These are phyloP conservation scores for Arthrobotrys megalospora DNA, from an alignment of 2,329 filamentous ascomycete species.

Conservation along the genomic window DNA sequence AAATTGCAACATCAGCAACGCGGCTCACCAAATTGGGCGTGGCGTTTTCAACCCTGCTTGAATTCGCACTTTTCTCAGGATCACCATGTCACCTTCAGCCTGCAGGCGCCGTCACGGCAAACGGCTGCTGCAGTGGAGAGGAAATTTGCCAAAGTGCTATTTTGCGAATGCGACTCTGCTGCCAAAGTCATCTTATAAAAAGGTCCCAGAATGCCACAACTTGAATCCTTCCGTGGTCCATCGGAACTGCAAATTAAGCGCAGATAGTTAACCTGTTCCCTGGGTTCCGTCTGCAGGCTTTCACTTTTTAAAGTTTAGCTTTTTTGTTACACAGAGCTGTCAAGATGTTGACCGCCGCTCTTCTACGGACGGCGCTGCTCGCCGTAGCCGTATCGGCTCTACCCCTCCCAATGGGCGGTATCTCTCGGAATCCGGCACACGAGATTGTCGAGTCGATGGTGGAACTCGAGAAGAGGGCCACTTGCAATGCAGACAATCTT, in stretches of 20 bases:
- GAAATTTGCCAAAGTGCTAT: neutral
- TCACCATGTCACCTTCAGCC: constrained; percentile 11
- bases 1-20: constrained; percentile 42
- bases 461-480: constrained; percentile 20
- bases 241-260: constrained; percentile 1
- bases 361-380: constrained; percentile 27
- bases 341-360: constrained; percentile 23
- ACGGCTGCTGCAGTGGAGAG: constrained; percentile 9
- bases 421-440: constrained; percentile 28
- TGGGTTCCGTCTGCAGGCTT: constrained; percentile 1
- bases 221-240: neutral
- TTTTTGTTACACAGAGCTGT: constrained; percentile 22
- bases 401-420: constrained; percentile 17
- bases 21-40: constrained; percentile 9
- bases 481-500: constrained; percentile 28
- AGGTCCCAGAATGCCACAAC: neutral
- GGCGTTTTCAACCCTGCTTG: constrained; percentile 20
- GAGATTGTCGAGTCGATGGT: neutral
- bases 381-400: constrained; percentile 27
- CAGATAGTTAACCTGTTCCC: constrained; percentile 23
- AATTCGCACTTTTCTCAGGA: constrained; percentile 5
- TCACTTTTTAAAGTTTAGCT: neutral
- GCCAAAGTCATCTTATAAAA: constrained; percentile 13
- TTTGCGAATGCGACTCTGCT: constrained; percentile 5
- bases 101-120: constrained; percentile 14